Evolutionary conservation across 768 basidiomycete species (phyloP), one percentile per base, ranked within the genome.

Genomic region (Tephrocybe sp.): DNA sequence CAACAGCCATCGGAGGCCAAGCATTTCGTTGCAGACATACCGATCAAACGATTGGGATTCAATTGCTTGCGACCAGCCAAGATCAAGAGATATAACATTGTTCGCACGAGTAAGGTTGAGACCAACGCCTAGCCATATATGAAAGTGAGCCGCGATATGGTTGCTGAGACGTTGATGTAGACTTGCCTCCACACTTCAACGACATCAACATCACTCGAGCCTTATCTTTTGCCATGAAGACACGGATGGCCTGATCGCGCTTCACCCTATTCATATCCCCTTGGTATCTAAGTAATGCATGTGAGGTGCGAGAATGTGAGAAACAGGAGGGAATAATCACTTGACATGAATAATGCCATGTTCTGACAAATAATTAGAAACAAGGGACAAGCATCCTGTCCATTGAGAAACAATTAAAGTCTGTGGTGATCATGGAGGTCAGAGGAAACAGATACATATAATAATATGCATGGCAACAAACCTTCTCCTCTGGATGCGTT

Each of bases 391-490:
- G 49, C 80, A 85, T 5, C 70, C 64, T 0, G 83, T 85, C 82
- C 88, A 90, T 61, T 86, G 83, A 0, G 84, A 87, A 48, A 88
- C 73, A 49, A 89, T 66, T 43, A 91, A 61, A 39, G 76, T 74
- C 80, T 86, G 48, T 18, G 39, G 30, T 11, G 39, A 8, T 22
- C 4, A 58, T 33, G 47, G 47, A 13, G 19, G 53, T 58, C 24
- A 42, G 16, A 4, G n/a, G 25, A 11, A 25, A 15, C 4, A 15
- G 8, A 15, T 15, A 7, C 4, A 5, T 15, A 34, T 4, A 8
- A 16, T 15, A 15, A 16, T 7, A 12, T 34, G 13, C 53, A 36
- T 29, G 30, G 36, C 19, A 30, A 47, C 63, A 16, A 18, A 80
- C 83, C 76, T 86, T 88, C 58, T 86, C 83, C 11, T 79, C 76